phyloP scores from a whole-genome alignment of 129 eudicot species.

The Oenanthe sinensis region DNA sequence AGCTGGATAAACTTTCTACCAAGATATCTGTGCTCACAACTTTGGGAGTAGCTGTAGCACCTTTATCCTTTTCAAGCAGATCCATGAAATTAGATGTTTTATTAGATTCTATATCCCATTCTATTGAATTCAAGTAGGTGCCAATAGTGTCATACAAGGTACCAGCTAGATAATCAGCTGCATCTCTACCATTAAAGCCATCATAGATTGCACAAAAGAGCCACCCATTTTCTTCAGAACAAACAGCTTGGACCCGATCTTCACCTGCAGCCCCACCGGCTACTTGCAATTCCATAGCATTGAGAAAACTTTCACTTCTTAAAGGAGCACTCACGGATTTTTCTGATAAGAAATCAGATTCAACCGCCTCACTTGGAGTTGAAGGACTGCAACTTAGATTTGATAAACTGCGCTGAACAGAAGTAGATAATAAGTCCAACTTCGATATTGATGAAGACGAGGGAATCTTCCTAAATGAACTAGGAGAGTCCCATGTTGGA shows the following conservation, averaged over 20 bases:
- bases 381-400: slow-evolving; percentile 83
- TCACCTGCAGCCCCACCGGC: slow-evolving; percentile 99
- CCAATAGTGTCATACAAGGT: slow-evolving; percentile 76
- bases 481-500: slow-evolving; percentile 85
- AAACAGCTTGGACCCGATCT: slow-evolving; percentile 91
- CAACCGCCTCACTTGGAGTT: slow-evolving; percentile 45
- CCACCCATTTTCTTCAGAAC: slow-evolving; percentile 97
- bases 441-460: slow-evolving; percentile 79
- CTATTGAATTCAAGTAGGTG: slow-evolving; percentile 52
- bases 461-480: slow-evolving; percentile 70
- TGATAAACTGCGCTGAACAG: slow-evolving; percentile 67
- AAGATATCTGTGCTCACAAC: neutral
- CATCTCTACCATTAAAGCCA: slow-evolving; percentile 95
- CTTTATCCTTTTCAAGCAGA: slow-evolving; percentile 12
- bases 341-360: slow-evolving; percentile 43
- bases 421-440: slow-evolving; percentile 66
- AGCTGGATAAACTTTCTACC: slow-evolving; percentile 11
- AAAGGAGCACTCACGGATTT: slow-evolving; percentile 61
- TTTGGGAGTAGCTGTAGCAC: neutral
- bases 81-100: slow-evolving; percentile 12
- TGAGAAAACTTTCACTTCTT: slow-evolving; percentile 67
- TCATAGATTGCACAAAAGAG: slow-evolving; percentile 84
- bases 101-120: slow-evolving; percentile 39
- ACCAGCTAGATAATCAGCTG: slow-evolving; percentile 93
- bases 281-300: slow-evolving; percentile 68